Evolutionary conservation across 2,329 filamentous ascomycete species (phyloP), one percentile per base, ranked within the genome.

Genomic region (Apiospora rasikravindrae): DNA sequence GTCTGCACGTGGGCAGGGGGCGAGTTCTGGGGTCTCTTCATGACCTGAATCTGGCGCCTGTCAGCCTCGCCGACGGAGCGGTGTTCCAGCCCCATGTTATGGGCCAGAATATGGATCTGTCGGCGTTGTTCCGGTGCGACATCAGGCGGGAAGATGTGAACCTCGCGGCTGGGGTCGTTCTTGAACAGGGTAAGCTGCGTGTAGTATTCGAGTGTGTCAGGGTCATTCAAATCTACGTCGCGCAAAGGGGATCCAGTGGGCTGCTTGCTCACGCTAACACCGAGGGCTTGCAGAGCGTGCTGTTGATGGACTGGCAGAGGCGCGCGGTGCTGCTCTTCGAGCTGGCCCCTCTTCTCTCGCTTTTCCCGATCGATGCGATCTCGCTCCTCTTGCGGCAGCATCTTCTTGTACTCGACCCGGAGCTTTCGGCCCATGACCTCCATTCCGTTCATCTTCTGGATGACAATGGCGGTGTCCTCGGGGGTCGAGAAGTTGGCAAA

Each of bases 401-500:
- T 98, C 86, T 98, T 98, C 88, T 99, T 99, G 86, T 98, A 99
- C 83, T 99, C 96, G 37, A 99, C 96, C 68, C 96, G 90, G 76
- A 99, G 86, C 84, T 98, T 98, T 73, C 96, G 90, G 66, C 96
- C 96, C 80, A 98, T 95, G 11, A 99, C 90, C 79, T 98, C 96
- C 82, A 98, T 93, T 77, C 97, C 95, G 80, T 99, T 99, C 88
- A 99, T 93, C 70, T 92, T 89, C 72, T 98, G 93, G 74, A 99
- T 99, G 69, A 98, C 96, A 69, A 92, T 89, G 16, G 94, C 93
- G 0, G 96, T 99, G 82, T 99, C 96, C 75, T 98, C 94, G 0
- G 96, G 91, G 22, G 94, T 98, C 47, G 96, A 97, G 82, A 98
- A 99, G 84, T 99, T 99, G 80, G 96, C 96, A 85, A 99, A 99